These are phyloP conservation scores for Plasmodium blacklocki DNA, from an alignment of 169 alveolate species.

Conservation along the genomic window DNA sequence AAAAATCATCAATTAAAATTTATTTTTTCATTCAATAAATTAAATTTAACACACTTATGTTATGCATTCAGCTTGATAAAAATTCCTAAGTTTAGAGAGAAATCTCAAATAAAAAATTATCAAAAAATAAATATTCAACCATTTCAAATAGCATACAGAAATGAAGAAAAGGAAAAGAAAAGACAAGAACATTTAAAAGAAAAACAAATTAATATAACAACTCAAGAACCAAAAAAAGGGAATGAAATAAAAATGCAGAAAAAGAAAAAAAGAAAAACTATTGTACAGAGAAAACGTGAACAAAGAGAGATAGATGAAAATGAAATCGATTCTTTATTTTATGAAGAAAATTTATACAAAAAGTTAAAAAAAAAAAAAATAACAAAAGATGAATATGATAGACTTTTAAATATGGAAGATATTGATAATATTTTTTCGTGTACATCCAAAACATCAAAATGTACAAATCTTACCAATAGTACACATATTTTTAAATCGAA, in stretches of 20 bases:
- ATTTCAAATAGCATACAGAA: slow-evolving; percentile 46
- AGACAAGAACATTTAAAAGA: slow-evolving; percentile 38
- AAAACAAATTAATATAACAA: neutral
- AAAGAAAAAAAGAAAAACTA: slow-evolving; percentile 43
- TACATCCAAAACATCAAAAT: slow-evolving; percentile 6
- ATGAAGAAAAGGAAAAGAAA: slow-evolving; percentile 27
- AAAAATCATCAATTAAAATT: slow-evolving; percentile 61
- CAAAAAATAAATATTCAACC: slow-evolving; percentile 20
- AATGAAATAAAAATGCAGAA: slow-evolving; percentile 27
- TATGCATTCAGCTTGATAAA: slow-evolving; percentile 41
- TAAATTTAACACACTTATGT: slow-evolving; percentile 46
- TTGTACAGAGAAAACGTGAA: slow-evolving; percentile 68
- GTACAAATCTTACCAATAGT: slow-evolving; percentile 2
- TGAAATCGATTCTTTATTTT: slow-evolving; percentile 58
- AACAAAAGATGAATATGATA: slow-evolving; percentile 48
- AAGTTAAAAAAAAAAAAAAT: slow-evolving; percentile 73
- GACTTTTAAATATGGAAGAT: slow-evolving; percentile 30
- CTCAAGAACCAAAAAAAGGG: neutral
- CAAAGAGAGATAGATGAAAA: slow-evolving; percentile 61
- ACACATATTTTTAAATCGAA: neutral
- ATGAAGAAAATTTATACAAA: slow-evolving; percentile 59
- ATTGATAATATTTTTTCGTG: slow-evolving; percentile 40
- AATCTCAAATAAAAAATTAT: slow-evolving; percentile 37
- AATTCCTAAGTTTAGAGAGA: slow-evolving; percentile 53
- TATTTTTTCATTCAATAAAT: slow-evolving; percentile 48